A percentile compares a stretch with the other conserved stretches of the same genome.
Conservation (phyloP, 2,329 filamentous ascomycete genomes). For the Capronia epimyces region DNA sequence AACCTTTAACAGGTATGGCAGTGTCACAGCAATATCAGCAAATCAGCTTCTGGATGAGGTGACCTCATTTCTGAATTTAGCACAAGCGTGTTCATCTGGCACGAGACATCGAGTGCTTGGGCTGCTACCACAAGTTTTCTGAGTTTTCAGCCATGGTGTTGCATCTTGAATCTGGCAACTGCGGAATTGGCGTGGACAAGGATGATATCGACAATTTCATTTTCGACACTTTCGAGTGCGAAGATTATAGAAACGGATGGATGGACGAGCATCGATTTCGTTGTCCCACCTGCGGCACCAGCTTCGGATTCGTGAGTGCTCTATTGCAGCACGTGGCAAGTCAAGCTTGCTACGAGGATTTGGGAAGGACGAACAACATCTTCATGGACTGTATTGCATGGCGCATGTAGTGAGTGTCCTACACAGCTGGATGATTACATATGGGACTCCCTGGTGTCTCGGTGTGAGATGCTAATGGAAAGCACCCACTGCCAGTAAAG, state of each 20-base stretch:
- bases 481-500: no score
- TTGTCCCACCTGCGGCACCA: constrained; percentile 22
- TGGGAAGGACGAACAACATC: not conserved
- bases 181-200: constrained; percentile 10
- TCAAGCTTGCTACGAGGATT: constrained; percentile 4
- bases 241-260: not conserved
- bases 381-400: constrained; percentile 1
- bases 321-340: constrained; percentile 29
- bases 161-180: constrained; percentile 30
- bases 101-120: constrained; percentile 20
- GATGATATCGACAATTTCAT: constrained; percentile 14
- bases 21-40: not conserved
- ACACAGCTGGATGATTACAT: no score
- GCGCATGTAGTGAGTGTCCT: not conserved
- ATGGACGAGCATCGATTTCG: constrained; percentile 9
- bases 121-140: constrained; percentile 25
- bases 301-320: constrained; percentile 22
- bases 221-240: constrained; percentile 4
- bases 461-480: no score
- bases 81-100: constrained; percentile 26
- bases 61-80: constrained; percentile 9
- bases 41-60: not conserved
- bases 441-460: no score
- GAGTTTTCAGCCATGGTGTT: constrained; percentile 29
- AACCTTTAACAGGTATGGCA: constrained; percentile 22